Conservation (phyloP, 345 rosid genomes). For the Pugionium cornutum region DNA sequence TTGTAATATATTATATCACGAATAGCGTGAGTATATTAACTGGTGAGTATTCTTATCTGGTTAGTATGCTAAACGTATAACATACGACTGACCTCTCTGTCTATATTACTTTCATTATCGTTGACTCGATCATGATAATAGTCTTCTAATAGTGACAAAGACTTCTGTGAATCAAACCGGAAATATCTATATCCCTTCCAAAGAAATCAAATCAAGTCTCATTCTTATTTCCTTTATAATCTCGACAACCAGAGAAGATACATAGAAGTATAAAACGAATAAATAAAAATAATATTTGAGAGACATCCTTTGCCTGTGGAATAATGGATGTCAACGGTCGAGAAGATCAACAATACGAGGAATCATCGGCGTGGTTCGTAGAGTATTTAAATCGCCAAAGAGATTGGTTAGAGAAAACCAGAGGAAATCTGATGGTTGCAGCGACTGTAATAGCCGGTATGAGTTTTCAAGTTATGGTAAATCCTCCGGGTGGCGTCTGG, state of each 20-base stretch:
- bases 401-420: slow-evolving; percentile 41
- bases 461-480: slow-evolving; percentile 45
- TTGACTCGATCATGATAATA: not conserved
- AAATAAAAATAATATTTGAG: not conserved
- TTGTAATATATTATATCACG: too few species aligned
- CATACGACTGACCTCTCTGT: not conserved
- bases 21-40: too few species aligned
- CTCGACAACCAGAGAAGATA: not conserved
- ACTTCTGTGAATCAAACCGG: not conserved
- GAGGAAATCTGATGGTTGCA: slow-evolving; percentile 40
- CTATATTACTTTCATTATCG: not conserved
- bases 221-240: slow-evolving; percentile 11
- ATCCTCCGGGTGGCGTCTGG: slow-evolving; percentile 44
- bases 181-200: slow-evolving; percentile 18
- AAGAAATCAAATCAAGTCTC: not conserved
- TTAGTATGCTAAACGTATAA: not conserved
- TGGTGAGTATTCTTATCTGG: too few species aligned
- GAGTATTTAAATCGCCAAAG: slow-evolving; percentile 37
- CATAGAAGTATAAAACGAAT: not conserved
- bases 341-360: slow-evolving; percentile 25
- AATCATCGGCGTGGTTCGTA: slow-evolving; percentile 32
- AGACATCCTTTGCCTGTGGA: not conserved
- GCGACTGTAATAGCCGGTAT: slow-evolving; percentile 43
- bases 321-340: slow-evolving; percentile 25
- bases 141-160: not conserved